These are phyloP conservation scores for Hanseniaspora mollemarum DNA, from an alignment of 805 yeast genomes.

Conservation along the genomic window DNA sequence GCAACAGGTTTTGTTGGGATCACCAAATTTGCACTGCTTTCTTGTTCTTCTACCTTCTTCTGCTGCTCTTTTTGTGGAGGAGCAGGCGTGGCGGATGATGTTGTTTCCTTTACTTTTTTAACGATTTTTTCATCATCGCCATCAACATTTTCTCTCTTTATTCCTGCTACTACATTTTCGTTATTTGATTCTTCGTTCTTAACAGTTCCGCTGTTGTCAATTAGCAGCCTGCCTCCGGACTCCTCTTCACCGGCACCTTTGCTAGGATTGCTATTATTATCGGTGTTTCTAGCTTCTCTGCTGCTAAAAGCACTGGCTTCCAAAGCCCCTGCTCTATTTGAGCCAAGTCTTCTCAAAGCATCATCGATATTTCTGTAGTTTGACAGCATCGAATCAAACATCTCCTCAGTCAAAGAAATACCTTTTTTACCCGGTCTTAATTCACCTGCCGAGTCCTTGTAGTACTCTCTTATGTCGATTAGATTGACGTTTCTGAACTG, in stretches of 20 bases:
- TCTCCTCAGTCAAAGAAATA: constrained; percentile 31
- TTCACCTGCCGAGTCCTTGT: constrained; percentile 48
- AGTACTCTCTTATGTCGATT: constrained; percentile 78
- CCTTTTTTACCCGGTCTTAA: constrained; percentile 72
- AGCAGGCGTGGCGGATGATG: constrained; percentile 20
- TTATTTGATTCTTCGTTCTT: constrained; percentile 8
- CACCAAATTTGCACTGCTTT: constrained; percentile 27
- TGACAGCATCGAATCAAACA: constrained; percentile 29
- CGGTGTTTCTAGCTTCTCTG: constrained; percentile 23
- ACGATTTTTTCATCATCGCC: constrained; percentile 14
- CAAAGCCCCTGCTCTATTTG: constrained; percentile 28
- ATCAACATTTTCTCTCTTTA: constrained; percentile 16
- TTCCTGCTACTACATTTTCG: constrained; percentile 12
- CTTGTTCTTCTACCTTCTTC: constrained; percentile 27
- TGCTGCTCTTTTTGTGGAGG: constrained; percentile 31
- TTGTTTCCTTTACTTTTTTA: constrained; percentile 23
- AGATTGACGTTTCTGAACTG: constrained; percentile 54
- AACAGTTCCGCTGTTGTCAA: constrained; percentile 12
- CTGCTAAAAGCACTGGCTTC: constrained; percentile 23
- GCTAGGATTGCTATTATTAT: constrained; percentile 16
- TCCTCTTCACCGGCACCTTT: background rate
- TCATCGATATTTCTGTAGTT: constrained; percentile 31
- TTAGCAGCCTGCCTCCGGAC: constrained; percentile 6
- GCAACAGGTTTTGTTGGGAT: constrained; percentile 22
- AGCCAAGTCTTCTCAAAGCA: constrained; percentile 30